Base-by-base conservation (phyloP, 768 basidiomycete species). In the Macrolepiota albuminosa region DNA sequence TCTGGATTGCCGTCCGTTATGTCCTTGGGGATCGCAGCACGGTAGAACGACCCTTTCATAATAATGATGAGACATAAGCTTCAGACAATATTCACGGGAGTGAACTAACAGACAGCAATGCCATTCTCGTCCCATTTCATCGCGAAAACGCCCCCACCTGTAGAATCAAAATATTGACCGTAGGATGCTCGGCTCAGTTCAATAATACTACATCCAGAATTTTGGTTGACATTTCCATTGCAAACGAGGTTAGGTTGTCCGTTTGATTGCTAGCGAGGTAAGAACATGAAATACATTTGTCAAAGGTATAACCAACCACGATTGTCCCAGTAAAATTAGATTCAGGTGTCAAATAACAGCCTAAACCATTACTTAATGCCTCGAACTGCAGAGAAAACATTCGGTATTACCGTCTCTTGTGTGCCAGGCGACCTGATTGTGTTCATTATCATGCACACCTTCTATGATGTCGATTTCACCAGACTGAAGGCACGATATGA, bases 381-480 rank as follows among this genome's bases (percentile, higher is more conserved):
- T 46, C 34, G 14, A 39, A 47, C 13, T 59, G 37, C 46, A 16
- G 34, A 6, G 3, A 26, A 55, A 33, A 16, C 26, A 61, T 58
- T 51, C n/a, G 16, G 34, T 45, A n/a, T 36, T 64, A 84, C 87
- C 87, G 59, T 84, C 79, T 54, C 75, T 80, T 29, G 88, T 89
- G 69, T 91, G 89, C 83, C 85, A 91, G 34, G 89, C 87, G 18
- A 93, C 87, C 72, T 93, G 91, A 64, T 93, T 92, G 66, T 92
- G 89, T 67, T 86, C 76, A 61, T 91, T 89, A 68, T 90, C 89
- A 63, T 93, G 91, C 6, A 93, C 91, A 14, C 91, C 91, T 71
- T 91, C 90, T 34, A 91, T 84, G 33, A 92, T 87, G 70, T 92
- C 90, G 60, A 93, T 89, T 73, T 92, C 91, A 14, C 90, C 91